Evolutionary conservation across 345 rosid species (phyloP).

Genomic region (Jatropha curcas): DNA sequence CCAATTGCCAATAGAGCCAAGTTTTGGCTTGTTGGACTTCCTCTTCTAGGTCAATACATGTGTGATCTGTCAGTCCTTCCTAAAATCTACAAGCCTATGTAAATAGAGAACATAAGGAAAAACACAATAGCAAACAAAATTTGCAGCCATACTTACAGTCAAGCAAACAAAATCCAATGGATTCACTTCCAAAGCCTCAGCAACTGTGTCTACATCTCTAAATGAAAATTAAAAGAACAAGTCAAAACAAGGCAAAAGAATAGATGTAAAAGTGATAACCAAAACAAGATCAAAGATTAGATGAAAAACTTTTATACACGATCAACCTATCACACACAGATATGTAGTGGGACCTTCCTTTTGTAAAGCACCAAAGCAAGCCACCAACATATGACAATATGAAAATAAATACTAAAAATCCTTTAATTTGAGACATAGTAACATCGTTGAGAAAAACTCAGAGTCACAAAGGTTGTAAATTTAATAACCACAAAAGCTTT

Average conservation of each 20-base stretch:
- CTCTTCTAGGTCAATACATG: slow-evolving; percentile 41
- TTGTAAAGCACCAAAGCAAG: neutral
- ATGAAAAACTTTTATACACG: too few species aligned
- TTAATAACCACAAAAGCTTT: too few species aligned
- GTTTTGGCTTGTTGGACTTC: slow-evolving; percentile 34
- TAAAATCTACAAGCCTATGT: slow-evolving; percentile 5
- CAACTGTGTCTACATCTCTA: slow-evolving; percentile 57
- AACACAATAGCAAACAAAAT: slow-evolving; percentile 11
- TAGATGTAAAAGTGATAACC: neutral
- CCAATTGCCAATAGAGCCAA: slow-evolving; percentile 67
- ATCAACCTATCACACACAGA: neutral
- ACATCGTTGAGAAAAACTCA: neutral
- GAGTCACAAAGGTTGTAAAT: too few species aligned
- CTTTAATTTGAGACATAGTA: neutral
- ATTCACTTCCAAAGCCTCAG: slow-evolving; percentile 27
- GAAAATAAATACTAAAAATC: slow-evolving; percentile 4
- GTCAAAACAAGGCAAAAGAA: neutral
- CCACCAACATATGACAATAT: neutral
- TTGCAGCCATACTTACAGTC: slow-evolving; percentile 63
- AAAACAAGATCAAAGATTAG: neutral
- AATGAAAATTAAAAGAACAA: slow-evolving; percentile 27
- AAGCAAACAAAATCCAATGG: slow-evolving; percentile 28
- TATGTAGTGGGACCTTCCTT: neutral
- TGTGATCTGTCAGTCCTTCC: slow-evolving; percentile 18
- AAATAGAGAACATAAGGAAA: slow-evolving; percentile 9